These are phyloP conservation scores for Metschnikowia koreensis DNA, from an alignment of 805 yeast species.

Conservation along the genomic window DNA sequence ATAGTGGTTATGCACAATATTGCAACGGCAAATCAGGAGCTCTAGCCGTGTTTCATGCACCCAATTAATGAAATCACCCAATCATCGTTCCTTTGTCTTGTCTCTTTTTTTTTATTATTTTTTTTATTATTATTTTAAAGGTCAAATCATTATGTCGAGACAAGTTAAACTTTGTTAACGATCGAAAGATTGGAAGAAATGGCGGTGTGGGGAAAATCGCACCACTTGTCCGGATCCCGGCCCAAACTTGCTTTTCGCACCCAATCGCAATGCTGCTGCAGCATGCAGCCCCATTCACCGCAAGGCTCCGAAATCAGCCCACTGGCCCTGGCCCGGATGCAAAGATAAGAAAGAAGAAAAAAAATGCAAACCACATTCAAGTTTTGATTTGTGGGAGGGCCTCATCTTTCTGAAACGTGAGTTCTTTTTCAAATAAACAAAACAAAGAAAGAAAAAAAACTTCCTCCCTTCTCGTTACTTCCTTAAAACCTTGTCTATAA, in stretches of 20 bases:
- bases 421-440: background rate
- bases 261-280: constrained; percentile 6
- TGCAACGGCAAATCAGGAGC: too few relatives aligned
- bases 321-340: background rate
- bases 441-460: too few relatives aligned
- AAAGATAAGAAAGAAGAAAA: background rate
- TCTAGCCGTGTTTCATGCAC: too few relatives aligned
- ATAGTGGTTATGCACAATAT: too few relatives aligned
- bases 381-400: background rate
- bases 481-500: background rate
- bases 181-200: background rate
- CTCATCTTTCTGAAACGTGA: background rate
- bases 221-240: constrained; percentile 8
- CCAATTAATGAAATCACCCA: too few relatives aligned
- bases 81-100: too few relatives aligned
- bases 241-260: constrained; percentile 9
- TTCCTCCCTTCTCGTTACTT: background rate
- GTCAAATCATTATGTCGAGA: too few relatives aligned
- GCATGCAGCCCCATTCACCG: background rate
- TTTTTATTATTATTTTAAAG: too few relatives aligned
- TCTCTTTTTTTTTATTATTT: too few relatives aligned
- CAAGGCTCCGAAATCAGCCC: constrained; percentile 3
- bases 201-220: background rate
- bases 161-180: background rate
- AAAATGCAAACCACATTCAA: background rate